These are phyloP conservation scores for Epichloe elymi DNA, from an alignment of 2,329 filamentous ascomycete species.

Conservation along the genomic window DNA sequence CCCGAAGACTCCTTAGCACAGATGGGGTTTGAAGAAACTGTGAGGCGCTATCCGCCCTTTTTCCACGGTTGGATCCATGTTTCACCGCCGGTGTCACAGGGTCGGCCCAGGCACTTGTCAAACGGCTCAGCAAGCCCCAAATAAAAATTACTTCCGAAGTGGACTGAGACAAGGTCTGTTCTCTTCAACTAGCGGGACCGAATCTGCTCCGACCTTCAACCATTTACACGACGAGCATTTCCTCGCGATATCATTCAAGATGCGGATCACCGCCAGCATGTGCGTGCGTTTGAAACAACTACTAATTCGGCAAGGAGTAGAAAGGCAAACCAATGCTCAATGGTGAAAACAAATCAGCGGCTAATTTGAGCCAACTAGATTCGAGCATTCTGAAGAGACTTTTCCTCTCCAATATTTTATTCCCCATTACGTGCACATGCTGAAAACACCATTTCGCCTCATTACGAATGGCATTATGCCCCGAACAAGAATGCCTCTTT, in stretches of 20 bases:
- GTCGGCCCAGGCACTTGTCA: slow-evolving; percentile 5
- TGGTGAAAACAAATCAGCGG: not conserved
- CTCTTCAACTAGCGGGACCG: not conserved
- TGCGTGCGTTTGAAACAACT: not conserved
- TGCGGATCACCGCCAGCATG: not conserved
- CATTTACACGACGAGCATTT: not conserved
- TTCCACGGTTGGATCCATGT: slow-evolving; percentile 1
- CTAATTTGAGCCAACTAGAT: not conserved
- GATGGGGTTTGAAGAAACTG: no score
- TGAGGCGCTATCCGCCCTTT: not conserved
- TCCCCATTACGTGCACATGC: not conserved
- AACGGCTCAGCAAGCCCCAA: not conserved
- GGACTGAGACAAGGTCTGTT: not conserved
- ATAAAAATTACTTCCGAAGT: not conserved
- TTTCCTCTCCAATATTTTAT: not conserved
- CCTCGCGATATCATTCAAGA: no score
- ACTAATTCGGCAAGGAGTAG: not conserved
- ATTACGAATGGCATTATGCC: not conserved
- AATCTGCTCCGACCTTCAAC: not conserved
- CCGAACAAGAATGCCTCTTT: not conserved
- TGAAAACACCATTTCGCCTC: not conserved
- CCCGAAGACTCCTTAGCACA: not conserved
- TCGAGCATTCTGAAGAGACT: not conserved
- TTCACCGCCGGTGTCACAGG: slow-evolving; percentile 5
- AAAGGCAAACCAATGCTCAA: not conserved